Evolutionary conservation across 768 basidiomycete genomes (phyloP), one percentile per base, ranked within the genome.

Genomic region (Suillus occidentalis): DNA sequence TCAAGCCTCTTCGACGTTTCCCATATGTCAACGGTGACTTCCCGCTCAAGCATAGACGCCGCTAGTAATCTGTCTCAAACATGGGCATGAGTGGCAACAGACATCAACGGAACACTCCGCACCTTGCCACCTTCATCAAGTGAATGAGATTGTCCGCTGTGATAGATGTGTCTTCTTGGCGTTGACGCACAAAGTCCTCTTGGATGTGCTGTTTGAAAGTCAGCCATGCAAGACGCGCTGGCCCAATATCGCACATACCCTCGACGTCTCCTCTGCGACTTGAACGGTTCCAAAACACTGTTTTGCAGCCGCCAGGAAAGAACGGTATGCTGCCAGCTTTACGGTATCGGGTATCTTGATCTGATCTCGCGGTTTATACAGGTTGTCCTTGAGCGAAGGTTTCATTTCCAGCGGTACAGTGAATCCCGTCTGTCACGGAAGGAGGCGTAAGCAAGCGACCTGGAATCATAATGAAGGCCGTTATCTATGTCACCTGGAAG

Each of bases 81-180:
- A 47, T 71, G 25, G 69, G 22, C 31, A 70, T 49, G 12, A 49
- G 18, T 43, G 59, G 61, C 49, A 65, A 34, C 66, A 16, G 49
- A 53, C 36, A 53, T 42, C 12, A 31, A 50, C 53, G 16, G 25
- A 31, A 31, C 60, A 71, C 31, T n/a, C 53, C 84, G 61, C 52
- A 93, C 92, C 88, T 87, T 36, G 91, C 87, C 18, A 91, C 72
- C 50, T 84, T 83, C 85, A 94, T 90, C 60, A 85, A 78, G 60
- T 83, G 83, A 63, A 90, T 83, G 60, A 94, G 79, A 65, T 91
- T 86, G 25, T 92, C 87, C 0, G 87, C 77, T 28, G 84, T 81
- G 22, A 79, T 72, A 14, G 73, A 74, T 16, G 69, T 72, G 62
- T 80, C 71, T 52, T 74, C 71, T 71, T 80, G 80, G 58, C 83